Conservation (phyloP, 2,329 filamentous ascomycete species). For the Chaetomium strumarium region DNA sequence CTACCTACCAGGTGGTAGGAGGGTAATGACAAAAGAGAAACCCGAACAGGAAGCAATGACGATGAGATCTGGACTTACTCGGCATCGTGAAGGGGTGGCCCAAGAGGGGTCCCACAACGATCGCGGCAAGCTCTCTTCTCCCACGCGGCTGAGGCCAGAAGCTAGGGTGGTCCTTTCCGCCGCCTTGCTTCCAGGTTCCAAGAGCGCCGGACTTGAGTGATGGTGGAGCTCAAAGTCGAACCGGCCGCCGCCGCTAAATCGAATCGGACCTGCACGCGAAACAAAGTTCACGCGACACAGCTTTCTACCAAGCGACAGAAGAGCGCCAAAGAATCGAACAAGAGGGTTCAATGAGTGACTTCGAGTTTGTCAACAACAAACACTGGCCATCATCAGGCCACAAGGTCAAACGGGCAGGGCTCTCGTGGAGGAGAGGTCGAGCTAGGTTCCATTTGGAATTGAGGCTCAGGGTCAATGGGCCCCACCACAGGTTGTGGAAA, state of each 20-base stretch:
- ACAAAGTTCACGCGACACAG: neutral
- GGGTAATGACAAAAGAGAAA: slow-evolving; percentile 6
- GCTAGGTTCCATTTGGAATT: slow-evolving; percentile 13
- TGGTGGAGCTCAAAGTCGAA: slow-evolving; percentile 12
- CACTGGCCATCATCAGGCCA: slow-evolving; percentile 25
- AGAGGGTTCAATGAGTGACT: slow-evolving; percentile 24
- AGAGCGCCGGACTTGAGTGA: neutral
- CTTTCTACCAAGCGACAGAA: neutral
- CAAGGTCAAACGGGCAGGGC: slow-evolving; percentile 14
- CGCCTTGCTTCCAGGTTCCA: no score
- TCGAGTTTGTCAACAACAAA: slow-evolving; percentile 27
- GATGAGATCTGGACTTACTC: slow-evolving; percentile 20
- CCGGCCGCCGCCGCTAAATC: neutral
- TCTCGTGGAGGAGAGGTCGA: slow-evolving; percentile 11
- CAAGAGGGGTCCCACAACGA: slow-evolving; percentile 19
- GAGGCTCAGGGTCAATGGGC: slow-evolving; percentile 17
- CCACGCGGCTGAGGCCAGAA: slow-evolving; percentile 9
- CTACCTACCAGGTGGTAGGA: neutral
- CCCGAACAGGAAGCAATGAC: slow-evolving; percentile 1
- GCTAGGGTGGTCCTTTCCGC: slow-evolving; percentile 15
- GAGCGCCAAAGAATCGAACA: slow-evolving; percentile 13
- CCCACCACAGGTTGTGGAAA: neutral
- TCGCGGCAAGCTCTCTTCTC: slow-evolving; percentile 14
- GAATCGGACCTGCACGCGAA: neutral
- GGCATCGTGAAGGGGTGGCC: slow-evolving; percentile 21